Evolutionary conservation across 805 yeast genomes (phyloP).

Genomic region (Dipodascus geniculatus): DNA sequence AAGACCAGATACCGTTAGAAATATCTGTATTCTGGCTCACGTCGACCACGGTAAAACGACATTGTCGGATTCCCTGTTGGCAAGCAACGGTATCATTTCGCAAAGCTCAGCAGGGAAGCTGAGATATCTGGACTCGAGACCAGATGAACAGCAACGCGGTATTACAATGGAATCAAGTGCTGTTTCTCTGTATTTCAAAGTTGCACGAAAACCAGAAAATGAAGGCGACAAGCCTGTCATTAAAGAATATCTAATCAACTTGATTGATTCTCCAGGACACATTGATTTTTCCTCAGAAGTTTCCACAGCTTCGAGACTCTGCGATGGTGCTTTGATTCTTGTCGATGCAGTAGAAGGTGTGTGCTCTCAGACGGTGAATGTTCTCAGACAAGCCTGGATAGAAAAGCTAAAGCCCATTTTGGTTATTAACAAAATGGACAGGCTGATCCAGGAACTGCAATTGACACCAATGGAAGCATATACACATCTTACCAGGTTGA

Average conservation of each 20-base stretch:
- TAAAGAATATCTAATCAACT: slow-evolving; percentile 73
- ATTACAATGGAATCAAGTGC: slow-evolving; percentile 98
- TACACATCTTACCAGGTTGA: slow-evolving; percentile 58
- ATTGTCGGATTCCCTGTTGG: slow-evolving; percentile 78
- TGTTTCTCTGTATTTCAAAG: slow-evolving; percentile 79
- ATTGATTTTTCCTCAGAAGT: slow-evolving; percentile 95
- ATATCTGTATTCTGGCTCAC: slow-evolving; percentile 92
- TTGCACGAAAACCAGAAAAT: slow-evolving; percentile 32
- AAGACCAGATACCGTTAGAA: slow-evolving; percentile 61
- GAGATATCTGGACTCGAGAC: slow-evolving; percentile 82
- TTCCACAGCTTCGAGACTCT: slow-evolving; percentile 85
- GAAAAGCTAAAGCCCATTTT: slow-evolving; percentile 81
- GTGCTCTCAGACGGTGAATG: slow-evolving; percentile 93
- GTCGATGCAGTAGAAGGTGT: slow-evolving; percentile 98
- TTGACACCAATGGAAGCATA: slow-evolving; percentile 80
- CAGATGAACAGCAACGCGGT: slow-evolving; percentile 92
- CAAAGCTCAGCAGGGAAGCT: slow-evolving; percentile 93
- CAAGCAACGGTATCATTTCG: slow-evolving; percentile 93
- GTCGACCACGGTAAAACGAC: slow-evolving; percentile 99
- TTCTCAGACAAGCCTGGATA: slow-evolving; percentile 88
- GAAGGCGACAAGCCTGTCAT: slow-evolving; percentile 24
- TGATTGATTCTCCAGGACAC: slow-evolving; percentile 99
- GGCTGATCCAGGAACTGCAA: slow-evolving; percentile 71
- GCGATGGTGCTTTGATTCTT: slow-evolving; percentile 92
- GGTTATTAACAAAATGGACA: slow-evolving; percentile 84